Conservation (phyloP, 1,284 basidiomycete genomes). For the Volvariella surrecta region DNA sequence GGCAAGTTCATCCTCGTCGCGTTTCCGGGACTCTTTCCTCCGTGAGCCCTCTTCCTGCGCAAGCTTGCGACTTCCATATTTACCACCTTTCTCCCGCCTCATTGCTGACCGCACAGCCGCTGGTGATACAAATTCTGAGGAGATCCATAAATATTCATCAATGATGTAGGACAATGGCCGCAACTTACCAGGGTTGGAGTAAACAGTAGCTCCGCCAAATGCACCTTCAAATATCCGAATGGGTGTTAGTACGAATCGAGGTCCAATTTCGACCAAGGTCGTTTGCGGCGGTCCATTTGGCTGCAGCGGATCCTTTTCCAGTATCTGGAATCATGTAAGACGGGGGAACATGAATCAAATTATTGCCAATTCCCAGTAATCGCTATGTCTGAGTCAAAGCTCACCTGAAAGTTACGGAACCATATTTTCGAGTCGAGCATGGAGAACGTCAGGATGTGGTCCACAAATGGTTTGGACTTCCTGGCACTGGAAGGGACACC, state of each 20-base stretch:
- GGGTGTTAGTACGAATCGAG: slow-evolving; percentile 94
- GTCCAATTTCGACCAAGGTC: slow-evolving; percentile 90
- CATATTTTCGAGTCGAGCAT: slow-evolving; percentile 95
- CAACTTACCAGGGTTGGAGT: slow-evolving; percentile 83
- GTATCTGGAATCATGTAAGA: slow-evolving; percentile 43
- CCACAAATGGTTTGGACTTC: slow-evolving; percentile 94
- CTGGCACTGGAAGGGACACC: slow-evolving; percentile 87
- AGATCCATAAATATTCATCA: not conserved
- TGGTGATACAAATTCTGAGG: slow-evolving; percentile 84
- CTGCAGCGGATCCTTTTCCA: slow-evolving; percentile 73
- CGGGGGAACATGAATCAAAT: too few species aligned
- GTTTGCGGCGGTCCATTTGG: slow-evolving; percentile 71
- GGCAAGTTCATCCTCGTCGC: slow-evolving; percentile 75
- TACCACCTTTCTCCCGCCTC: slow-evolving; percentile 69
- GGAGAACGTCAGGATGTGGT: slow-evolving; percentile 96
- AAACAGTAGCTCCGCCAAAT: slow-evolving; percentile 92
- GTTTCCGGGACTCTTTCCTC: slow-evolving; percentile 59
- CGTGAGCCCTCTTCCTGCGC: slow-evolving; percentile 60
- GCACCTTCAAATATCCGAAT: slow-evolving; percentile 98
- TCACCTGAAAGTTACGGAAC: slow-evolving; percentile 97
- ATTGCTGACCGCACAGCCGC: slow-evolving; percentile 71
- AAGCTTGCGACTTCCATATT: slow-evolving; percentile 76
- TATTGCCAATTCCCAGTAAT: too few species aligned
- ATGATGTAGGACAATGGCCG: slow-evolving; percentile 9
- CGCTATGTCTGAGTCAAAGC: slow-evolving; percentile 9